Conservation (phyloP, 441 rosid species). For the Pelargonium fulgidum region DNA sequence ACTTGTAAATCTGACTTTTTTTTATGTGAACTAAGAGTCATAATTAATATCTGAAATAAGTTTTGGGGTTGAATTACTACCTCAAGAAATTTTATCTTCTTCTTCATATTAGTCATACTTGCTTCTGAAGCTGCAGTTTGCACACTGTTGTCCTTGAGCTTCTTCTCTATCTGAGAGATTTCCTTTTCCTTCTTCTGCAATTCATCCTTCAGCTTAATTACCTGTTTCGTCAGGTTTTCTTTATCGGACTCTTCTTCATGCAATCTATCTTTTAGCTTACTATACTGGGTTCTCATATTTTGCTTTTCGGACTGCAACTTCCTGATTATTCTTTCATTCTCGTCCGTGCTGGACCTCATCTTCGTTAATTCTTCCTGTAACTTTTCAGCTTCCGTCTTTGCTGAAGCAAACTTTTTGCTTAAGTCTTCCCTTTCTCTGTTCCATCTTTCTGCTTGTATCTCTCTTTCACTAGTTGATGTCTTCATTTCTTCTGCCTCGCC, state of each 20-base stretch:
- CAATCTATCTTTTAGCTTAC: constrained; percentile 39
- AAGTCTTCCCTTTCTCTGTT: constrained; percentile 46
- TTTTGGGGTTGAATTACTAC: constrained; percentile 16
- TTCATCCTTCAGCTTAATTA: constrained; percentile 44
- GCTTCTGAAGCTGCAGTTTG: constrained; percentile 14
- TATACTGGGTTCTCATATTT: constrained; percentile 39
- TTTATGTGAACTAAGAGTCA: too few species aligned
- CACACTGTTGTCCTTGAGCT: constrained; percentile 12
- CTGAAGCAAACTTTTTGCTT: constrained; percentile 36
- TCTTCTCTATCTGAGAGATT: constrained; percentile 19
- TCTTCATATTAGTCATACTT: constrained; percentile 20
- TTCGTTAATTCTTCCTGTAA: constrained; percentile 39
- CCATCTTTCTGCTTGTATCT: constrained; percentile 43
- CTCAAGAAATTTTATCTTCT: constrained; percentile 21
- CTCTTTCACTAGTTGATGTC: constrained; percentile 38
- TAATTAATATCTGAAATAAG: constrained; percentile 9
- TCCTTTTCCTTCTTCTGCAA: constrained; percentile 47
- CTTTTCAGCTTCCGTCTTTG: constrained; percentile 49
- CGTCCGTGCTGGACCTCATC: constrained; percentile 43
- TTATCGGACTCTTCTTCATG: constrained; percentile 57
- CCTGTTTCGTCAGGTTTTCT: constrained; percentile 45
- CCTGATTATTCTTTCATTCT: constrained; percentile 44
- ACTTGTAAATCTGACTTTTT: too few species aligned
- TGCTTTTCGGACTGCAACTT: constrained; percentile 48
- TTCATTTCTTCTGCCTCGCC: constrained; percentile 29